Evolutionary conservation across 805 yeast species (phyloP).

Genomic region (Candida xyloterini): DNA sequence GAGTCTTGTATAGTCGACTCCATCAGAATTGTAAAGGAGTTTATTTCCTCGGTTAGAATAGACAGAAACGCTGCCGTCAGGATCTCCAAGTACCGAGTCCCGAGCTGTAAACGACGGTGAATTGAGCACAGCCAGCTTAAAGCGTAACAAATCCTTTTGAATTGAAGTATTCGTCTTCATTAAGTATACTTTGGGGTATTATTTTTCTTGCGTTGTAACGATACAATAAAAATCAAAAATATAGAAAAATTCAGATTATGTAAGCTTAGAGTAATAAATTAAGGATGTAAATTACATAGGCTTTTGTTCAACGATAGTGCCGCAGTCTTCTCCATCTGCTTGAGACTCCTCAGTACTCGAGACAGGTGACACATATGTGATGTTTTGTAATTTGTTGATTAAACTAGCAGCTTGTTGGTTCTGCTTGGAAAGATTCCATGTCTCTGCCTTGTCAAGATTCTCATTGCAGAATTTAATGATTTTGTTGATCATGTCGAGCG

Average conservation of each 20-base stretch:
- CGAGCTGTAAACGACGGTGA: constrained; percentile 11
- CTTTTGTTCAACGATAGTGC: constrained; percentile 4
- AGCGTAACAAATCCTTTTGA: constrained; percentile 25
- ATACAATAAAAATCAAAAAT: too few species aligned
- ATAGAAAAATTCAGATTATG: too few species aligned
- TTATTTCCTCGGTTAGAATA: constrained; percentile 34
- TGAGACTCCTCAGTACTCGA: constrained; percentile 2
- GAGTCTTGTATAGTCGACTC: constrained; percentile 24
- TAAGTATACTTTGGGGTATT: constrained; percentile 1
- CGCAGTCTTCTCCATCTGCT: constrained; percentile 3
- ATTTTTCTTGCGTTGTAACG: not conserved
- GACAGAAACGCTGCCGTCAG: constrained; percentile 18
- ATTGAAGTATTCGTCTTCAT: constrained; percentile 13
- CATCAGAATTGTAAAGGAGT: constrained; percentile 24
- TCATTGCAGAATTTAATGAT: constrained; percentile 83
- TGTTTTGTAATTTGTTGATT: constrained; percentile 27
- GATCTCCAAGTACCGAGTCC: constrained; percentile 9
- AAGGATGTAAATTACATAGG: too few species aligned
- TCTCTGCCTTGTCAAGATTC: constrained; percentile 79
- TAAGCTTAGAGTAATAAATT: not conserved
- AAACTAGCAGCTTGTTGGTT: constrained; percentile 28
- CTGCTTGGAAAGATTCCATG: constrained; percentile 51
- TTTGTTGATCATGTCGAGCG: constrained; percentile 80
- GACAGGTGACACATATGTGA: constrained; percentile 19
- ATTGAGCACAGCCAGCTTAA: constrained; percentile 20